Conservation (phyloP, 1,284 basidiomycete genomes). For the Peniophora sp. region DNA sequence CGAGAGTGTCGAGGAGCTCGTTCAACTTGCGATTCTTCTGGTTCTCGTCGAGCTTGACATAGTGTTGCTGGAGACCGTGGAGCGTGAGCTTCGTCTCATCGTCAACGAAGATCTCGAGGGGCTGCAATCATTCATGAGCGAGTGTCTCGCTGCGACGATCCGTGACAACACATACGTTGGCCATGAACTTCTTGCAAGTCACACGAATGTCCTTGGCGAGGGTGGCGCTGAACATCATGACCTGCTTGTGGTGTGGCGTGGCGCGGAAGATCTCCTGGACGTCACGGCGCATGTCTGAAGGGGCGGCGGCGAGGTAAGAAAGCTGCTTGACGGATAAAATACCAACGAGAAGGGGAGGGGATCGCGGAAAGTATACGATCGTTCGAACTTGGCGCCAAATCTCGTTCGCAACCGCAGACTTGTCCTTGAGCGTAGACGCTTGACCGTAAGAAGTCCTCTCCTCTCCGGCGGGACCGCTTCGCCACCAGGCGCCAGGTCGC, state of each 20-base stretch:
- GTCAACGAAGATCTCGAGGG: slow-evolving; percentile 98
- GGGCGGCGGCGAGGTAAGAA: slow-evolving; percentile 58
- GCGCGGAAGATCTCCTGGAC: slow-evolving; percentile 99
- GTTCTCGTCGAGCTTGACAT: slow-evolving; percentile 91
- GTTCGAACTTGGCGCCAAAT: neutral
- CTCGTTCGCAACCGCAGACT: neutral
- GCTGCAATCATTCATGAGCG: slow-evolving; percentile 41
- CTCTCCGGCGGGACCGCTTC: neutral
- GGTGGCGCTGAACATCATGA: slow-evolving; percentile 99
- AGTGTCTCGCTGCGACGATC: neutral
- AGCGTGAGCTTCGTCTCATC: slow-evolving; percentile 99
- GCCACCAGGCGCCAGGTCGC: neutral
- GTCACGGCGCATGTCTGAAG: slow-evolving; percentile 99
- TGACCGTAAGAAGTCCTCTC: neutral
- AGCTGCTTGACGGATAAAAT: slow-evolving; percentile 37
- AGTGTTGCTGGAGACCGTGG: slow-evolving; percentile 98
- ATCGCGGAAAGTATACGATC: slow-evolving; percentile 8
- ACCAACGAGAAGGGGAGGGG: slow-evolving; percentile 10
- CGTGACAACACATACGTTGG: slow-evolving; percentile 63
- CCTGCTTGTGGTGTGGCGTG: slow-evolving; percentile 99
- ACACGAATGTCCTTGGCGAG: slow-evolving; percentile 94
- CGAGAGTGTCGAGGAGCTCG: slow-evolving; percentile 90
- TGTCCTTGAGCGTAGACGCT: neutral
- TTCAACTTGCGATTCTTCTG: slow-evolving; percentile 98
- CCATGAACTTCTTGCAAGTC: slow-evolving; percentile 99